phyloP scores from a whole-genome alignment of 345 rosid genomes.

The Mangifera indica region DNA sequence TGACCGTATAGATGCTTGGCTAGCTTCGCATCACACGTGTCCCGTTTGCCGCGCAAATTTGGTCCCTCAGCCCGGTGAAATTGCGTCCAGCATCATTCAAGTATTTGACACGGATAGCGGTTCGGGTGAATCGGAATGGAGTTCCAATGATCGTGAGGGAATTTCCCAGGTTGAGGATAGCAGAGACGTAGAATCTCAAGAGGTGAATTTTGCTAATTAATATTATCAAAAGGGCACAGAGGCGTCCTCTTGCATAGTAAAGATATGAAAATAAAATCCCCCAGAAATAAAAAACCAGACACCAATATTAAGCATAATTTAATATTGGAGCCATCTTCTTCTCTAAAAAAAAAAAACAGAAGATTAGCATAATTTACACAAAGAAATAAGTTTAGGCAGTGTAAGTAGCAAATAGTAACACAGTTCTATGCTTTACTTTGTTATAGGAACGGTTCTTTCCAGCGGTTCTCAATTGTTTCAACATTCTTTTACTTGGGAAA shows the following conservation, averaged over 20 bases:
- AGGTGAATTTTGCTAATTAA: conserved; percentile 8
- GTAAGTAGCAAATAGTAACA: not conserved
- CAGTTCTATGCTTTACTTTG: not conserved
- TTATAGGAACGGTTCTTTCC: no score
- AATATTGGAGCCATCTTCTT: no score
- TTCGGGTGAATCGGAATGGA: conserved; percentile 20
- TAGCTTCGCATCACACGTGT: no score
- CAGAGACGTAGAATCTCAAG: conserved; percentile 25
- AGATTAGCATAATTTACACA: no score
- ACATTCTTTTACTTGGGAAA: not conserved
- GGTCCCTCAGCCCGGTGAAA: conserved; percentile 53
- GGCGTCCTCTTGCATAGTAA: not conserved
- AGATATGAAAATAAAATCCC: not conserved
- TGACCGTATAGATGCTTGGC: no score
- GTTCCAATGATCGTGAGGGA: conserved; percentile 16
- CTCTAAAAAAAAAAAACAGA: not conserved
- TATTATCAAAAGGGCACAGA: not conserved
- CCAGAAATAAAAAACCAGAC: not conserved
- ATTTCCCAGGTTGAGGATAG: conserved; percentile 16
- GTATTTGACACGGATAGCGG: conserved; percentile 24
- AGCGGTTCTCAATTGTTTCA: not conserved
- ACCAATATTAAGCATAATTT: not conserved
- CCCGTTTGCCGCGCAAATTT: no score
- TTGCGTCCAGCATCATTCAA: conserved; percentile 14
- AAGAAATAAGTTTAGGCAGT: not conserved